Conservation (phyloP, 1,284 basidiomycete genomes). For the Cutaneotrichosporon sp. region DNA sequence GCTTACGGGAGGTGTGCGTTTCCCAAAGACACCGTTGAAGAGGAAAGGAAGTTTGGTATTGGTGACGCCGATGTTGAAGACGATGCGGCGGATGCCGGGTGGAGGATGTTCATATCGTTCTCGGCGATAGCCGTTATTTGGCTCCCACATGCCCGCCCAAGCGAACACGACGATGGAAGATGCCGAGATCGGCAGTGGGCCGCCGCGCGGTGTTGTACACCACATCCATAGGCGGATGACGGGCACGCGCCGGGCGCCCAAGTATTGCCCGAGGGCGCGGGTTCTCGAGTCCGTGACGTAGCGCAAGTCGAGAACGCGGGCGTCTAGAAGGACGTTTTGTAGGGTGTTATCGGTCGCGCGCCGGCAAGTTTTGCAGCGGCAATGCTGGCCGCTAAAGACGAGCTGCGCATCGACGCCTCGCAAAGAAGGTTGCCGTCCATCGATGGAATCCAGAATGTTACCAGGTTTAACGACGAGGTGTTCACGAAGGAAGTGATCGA, state of each 20-base stretch:
- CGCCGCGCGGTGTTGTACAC: neutral
- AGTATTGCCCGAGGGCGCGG: neutral
- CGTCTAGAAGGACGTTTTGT: neutral
- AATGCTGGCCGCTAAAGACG: neutral
- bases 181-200: neutral
- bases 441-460: neutral
- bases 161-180: neutral
- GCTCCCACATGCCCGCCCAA: conserved; percentile 1
- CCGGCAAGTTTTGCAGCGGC: neutral
- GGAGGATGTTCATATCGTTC: neutral
- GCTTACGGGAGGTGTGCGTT: neutral
- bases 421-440: neutral
- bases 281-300: neutral
- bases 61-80: conserved; percentile 1
- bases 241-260: neutral
- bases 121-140: neutral
- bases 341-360: neutral
- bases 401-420: neutral
- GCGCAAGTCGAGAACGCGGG: neutral
- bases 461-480: conserved; percentile 1
- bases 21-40: neutral
- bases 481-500: neutral
- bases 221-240: neutral
- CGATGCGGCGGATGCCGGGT: neutral
- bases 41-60: neutral